Evolutionary conservation across 192 early-diverging fungal species (phyloP), one percentile per base, ranked within the genome.

Genomic region (Dissophora ornata): DNA sequence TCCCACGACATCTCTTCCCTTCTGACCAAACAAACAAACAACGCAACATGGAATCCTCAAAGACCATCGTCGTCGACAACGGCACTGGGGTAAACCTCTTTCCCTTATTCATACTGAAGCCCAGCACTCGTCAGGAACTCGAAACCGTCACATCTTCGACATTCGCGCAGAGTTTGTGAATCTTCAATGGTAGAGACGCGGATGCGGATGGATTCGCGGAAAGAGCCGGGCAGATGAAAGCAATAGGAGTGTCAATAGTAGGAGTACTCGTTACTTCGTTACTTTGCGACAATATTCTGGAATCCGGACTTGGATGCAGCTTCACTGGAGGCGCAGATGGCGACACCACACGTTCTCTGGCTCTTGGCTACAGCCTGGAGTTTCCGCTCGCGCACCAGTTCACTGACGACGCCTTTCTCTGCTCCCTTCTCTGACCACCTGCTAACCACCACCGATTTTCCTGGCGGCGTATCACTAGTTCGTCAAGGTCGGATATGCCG

Each of bases 401-500:
- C n/a, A n/a, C n/a, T n/a, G n/a, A n/a, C n/a, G n/a, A n/a, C n/a
- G n/a, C 18, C 24, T 13, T 26, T 40, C 40, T 16, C 12, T 46
- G 2, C 15, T 13, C 24, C 12, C 28, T 38, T 25, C 19, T 10
- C 4, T 5, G 10, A 57, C 21, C 34, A 26, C 11, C 16, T 9
- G 15, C 32, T 29, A 46, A 32, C 12, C 24, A 18, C 28, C 13
- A 16, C 25, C 45, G 18, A 53, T 64, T 28, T 48, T 51, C 16
- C 28, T 54, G 34, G 11, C 16, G 16, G 22, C 29, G 40, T 0
- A 7, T 19, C 10, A 67, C n/a, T 61, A 95, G 90, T 99, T 99
- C 86, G 97, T 97, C 70, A 99, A 99, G 70, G 92, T 92, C 82
- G 98, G 98, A 36, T 98, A 91, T 73, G 92, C 95, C 32, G 96